Evolutionary conservation across 345 rosid genomes (phyloP), one percentile per base, ranked within the genome.

Genomic region (Gossypium herbaceum): DNA sequence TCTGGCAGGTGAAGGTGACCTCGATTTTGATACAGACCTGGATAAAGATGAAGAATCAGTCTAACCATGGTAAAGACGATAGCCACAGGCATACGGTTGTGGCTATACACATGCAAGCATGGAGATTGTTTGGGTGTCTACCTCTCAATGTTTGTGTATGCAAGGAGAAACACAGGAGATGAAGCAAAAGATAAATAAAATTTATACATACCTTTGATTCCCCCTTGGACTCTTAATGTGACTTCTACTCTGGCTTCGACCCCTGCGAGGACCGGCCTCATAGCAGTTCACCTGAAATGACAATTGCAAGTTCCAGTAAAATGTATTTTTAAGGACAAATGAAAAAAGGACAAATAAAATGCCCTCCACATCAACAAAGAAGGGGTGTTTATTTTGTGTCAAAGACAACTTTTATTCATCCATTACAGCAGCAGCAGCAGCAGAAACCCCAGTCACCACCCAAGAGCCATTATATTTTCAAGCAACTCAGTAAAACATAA

Each of bases 271-370:
- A 29, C 77, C 51, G 10, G 48, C 71, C n/a, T 74, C 47, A n/a
- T 48, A 63, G 71, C 20, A 10, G 22, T 61, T 50, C 71, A 74
- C 77, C 77, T 74, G 48, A 74, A 74, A 48, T 61, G 15, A 48
- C 62, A 51, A 48, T 51, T n/a, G 41, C 52, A 55, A 63, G 22
- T 62, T 48, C n/a, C 62, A 29, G 11, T 3, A 55, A 0, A 17
- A 71, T 41, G 9, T 3, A 51, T 8, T 68, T 13, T 69, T 17
- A 70, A 27, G 34, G 7, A 27, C 2, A 64, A 65, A 43, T 25
- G 27, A 34, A 34, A 29, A 34, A 34, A 34, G 41, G 41, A 65
- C 10, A 45, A 43, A 11, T 66, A 22, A 22, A 45, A 67, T 67
- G 55, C 39, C 41, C 41, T 22, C 55, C 51, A 22, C 12, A 3